A percentile compares a stretch with the other conserved stretches of the same genome.
phyloP scores from a whole-genome alignment of 2,329 filamentous ascomycete species.

The Exophiala sp. region DNA sequence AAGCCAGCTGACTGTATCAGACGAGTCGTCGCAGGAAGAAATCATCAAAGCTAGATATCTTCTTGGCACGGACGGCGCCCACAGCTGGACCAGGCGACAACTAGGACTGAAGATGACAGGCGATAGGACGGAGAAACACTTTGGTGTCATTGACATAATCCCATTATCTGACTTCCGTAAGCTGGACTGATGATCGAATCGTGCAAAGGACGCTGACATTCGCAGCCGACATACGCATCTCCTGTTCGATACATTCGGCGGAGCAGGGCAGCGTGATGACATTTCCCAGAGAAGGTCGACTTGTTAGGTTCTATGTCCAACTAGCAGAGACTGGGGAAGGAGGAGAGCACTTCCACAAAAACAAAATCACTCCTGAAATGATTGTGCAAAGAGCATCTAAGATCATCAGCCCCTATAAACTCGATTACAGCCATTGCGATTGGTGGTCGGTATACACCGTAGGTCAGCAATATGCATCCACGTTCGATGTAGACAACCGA shows the following conservation, averaged over 20 bases:
- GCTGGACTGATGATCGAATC: not conserved
- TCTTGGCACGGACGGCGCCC: slow-evolving; percentile 63
- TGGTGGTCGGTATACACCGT: slow-evolving; percentile 58
- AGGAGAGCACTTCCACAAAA: slow-evolving; percentile 46
- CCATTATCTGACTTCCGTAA: slow-evolving; percentile 50
- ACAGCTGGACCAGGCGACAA: slow-evolving; percentile 57
- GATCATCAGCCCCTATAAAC: slow-evolving; percentile 62
- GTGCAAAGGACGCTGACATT: not conserved
- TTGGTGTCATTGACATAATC: slow-evolving; percentile 47
- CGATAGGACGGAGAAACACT: slow-evolving; percentile 43
- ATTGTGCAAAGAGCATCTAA: slow-evolving; percentile 58
- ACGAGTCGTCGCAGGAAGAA: not conserved
- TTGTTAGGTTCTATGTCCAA: slow-evolving; percentile 62
- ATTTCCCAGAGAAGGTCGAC: slow-evolving; percentile 56
- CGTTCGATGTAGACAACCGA: not conserved
- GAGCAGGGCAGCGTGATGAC: slow-evolving; percentile 55
- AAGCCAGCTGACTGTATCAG: not conserved
- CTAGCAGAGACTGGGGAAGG: slow-evolving; percentile 36
- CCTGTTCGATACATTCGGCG: slow-evolving; percentile 54
- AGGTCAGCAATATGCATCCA: not conserved
- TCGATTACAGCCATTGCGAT: slow-evolving; percentile 58
- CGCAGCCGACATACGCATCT: slow-evolving; percentile 52
- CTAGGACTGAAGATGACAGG: slow-evolving; percentile 54
- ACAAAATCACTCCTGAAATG: slow-evolving; percentile 57
- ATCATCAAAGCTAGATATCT: slow-evolving; percentile 40